phyloP scores from a whole-genome alignment of 164 flowering plant species.

The Malania oleifera region DNA sequence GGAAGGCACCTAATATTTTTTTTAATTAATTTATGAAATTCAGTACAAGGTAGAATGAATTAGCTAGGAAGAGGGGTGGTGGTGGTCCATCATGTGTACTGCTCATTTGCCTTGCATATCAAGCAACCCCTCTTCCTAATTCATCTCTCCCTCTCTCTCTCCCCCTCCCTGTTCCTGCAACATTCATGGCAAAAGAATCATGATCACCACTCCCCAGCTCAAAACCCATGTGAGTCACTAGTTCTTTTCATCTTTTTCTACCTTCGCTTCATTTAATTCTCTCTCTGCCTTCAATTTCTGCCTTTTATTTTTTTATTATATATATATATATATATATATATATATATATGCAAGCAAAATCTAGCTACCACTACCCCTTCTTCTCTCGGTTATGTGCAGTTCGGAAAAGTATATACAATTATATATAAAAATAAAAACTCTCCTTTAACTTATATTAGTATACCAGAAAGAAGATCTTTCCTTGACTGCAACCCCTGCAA shows the following conservation, averaged over 20 bases:
- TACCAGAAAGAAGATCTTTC: too few species aligned
- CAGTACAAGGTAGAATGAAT: too few species aligned
- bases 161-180: conserved; percentile 38
- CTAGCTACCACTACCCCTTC: too few species aligned
- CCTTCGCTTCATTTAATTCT: not conserved
- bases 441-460: too few species aligned
- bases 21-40: conserved; percentile 6
- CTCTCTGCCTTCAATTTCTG: conserved; percentile 9
- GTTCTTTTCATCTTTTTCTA: conserved; percentile 30
- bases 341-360: too few species aligned
- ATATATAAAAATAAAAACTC: too few species aligned
- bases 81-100: conserved; percentile 79
- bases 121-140: conserved; percentile 57
- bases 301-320: too few species aligned
- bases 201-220: conserved; percentile 64
- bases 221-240: conserved; percentile 87
- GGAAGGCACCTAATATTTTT: conserved; percentile 15
- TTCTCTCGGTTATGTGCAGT: too few species aligned
- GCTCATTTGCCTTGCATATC: conserved; percentile 79
- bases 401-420: too few species aligned
- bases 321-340: too few species aligned
- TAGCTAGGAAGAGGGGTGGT: conserved; percentile 32
- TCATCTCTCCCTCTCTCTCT: conserved; percentile 25
- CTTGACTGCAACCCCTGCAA: too few species aligned
- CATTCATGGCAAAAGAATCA: conserved; percentile 76